Base-by-base conservation (phyloP, 2,329 filamentous ascomycete genomes). In the Orbilia ellipsospora region DNA sequence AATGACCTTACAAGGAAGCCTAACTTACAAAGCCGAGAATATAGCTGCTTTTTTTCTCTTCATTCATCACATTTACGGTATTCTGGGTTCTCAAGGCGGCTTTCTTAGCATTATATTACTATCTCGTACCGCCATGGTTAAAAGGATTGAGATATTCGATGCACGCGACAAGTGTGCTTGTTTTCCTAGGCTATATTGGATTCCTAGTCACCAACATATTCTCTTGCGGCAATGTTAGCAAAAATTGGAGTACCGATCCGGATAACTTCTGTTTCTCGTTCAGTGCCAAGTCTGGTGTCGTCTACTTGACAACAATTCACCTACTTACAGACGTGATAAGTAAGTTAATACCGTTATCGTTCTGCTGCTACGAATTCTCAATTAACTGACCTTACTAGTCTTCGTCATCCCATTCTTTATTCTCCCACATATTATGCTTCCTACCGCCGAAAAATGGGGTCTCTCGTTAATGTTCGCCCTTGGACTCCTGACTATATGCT, bases 361-460 rank as follows among this genome's bases (percentile, higher is more conserved):
- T 50, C 16, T 31, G 4, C 3, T 26, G n/a, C 3, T 26, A 10
- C n/a, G 16, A 15, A n/a, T 20, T 18, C n/a, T 13, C n/a, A 57
- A 18, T 18, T 60, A 36, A 65, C 20, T 23, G 59, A 50, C 15
- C 10, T n/a, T n/a, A 45, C 31, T 42, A 77, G 67, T 77, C 52
- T 77, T 77, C 42, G 26, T 54, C 18, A 77, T 77, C 20, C 73
- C 73, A 1, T 77, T 77, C 36, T 77, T 77, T 26, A 66, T 77
- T 36, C 73, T 77, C 26, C 73, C 73, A 23, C 73, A 77, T 36
- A 67, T 77, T 23, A 70, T 70, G 67, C 73, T 77, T 13, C 73
- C 73, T 5, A 72, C 73, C 2, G 66, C 66, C 12, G 66, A 77
- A 50, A 77, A 77, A 23, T 72, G 60, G 61, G 73, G 73, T 2